phyloP scores from a whole-genome alignment of 352 stramenopile genomes.

The Thraustochytrium sp. region DNA sequence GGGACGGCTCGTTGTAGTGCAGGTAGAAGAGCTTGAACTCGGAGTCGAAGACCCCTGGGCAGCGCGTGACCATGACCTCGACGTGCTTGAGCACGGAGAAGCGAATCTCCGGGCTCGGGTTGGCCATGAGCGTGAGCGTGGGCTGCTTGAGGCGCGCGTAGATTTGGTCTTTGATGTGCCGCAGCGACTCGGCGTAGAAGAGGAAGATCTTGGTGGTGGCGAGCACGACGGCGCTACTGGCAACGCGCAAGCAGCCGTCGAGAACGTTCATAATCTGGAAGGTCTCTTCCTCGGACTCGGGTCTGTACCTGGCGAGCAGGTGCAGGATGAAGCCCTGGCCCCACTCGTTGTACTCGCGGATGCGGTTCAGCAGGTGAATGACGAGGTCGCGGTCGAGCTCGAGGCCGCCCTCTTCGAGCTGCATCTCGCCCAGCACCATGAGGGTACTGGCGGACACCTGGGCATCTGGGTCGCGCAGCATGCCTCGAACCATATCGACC shows the following conservation, averaged over 20 bases:
- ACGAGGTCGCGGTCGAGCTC: slow-evolving; percentile 94
- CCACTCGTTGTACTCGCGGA: slow-evolving; percentile 99
- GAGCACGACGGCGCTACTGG: slow-evolving; percentile 90
- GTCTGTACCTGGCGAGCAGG: slow-evolving; percentile 87
- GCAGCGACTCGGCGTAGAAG: slow-evolving; percentile 85
- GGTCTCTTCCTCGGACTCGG: slow-evolving; percentile 83
- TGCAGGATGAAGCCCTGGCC: slow-evolving; percentile 92
- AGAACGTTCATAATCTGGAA: slow-evolving; percentile 97
- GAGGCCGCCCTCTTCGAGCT: slow-evolving; percentile 90
- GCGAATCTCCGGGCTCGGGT: slow-evolving; percentile 80
- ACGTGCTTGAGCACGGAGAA: slow-evolving; percentile 96
- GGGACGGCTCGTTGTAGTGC: slow-evolving; percentile 93
- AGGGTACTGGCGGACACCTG: slow-evolving; percentile 95
- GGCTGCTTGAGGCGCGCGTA: slow-evolving; percentile 85
- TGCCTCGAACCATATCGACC: slow-evolving; percentile 96
- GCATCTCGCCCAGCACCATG: slow-evolving; percentile 95
- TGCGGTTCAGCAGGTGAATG: slow-evolving; percentile 91
- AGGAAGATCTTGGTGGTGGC: slow-evolving; percentile 95
- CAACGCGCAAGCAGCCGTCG: slow-evolving; percentile 89
- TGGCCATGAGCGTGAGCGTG: slow-evolving; percentile 94
- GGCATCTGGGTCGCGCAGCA: slow-evolving; percentile 93
- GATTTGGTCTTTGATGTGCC: slow-evolving; percentile 75
- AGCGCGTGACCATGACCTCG: slow-evolving; percentile 84
- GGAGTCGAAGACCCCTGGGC: slow-evolving; percentile 88
- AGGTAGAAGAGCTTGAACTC: slow-evolving; percentile 97